Percentiles rank a stretch among this genome's conserved stretches.
These are phyloP conservation scores for Talaromyces verruculosus DNA, from an alignment of 2,329 filamentous ascomycete genomes.

Conservation along the genomic window DNA sequence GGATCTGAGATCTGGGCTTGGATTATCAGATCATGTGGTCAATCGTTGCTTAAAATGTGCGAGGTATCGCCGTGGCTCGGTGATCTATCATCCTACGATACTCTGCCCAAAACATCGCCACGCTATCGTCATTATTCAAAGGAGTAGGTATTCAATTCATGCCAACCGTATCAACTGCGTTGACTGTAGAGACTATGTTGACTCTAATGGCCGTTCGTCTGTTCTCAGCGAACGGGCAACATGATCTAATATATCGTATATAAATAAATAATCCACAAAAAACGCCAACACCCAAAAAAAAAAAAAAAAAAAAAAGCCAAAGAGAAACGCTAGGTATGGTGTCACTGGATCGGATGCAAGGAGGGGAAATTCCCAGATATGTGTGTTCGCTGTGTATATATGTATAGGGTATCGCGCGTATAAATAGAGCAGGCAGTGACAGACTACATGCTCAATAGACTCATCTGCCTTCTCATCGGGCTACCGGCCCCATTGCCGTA, in stretches of 20 bases:
- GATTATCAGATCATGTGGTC: not conserved
- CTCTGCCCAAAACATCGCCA: not conserved
- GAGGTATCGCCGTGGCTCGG: slow-evolving; percentile 10
- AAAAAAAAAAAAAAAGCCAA: not conserved
- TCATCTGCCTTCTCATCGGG: slow-evolving; percentile 71
- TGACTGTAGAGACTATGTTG: slow-evolving; percentile 1
- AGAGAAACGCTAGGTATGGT: not conserved
- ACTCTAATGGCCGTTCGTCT: not conserved
- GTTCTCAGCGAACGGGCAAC: not conserved
- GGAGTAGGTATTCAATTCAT: not conserved
- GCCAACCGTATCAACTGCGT: slow-evolving; percentile 2
- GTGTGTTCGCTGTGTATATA: not conserved
- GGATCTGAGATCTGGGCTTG: not conserved
- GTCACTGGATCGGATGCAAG: not conserved
- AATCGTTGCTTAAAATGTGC: not conserved
- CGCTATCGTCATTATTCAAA: not conserved
- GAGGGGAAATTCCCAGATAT: not conserved
- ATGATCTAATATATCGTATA: not conserved
- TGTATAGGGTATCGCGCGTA: not conserved
- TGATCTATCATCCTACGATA: not conserved
- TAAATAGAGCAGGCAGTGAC: not conserved
- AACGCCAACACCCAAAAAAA: not conserved
- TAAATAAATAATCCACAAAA: not conserved
- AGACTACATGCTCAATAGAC: slow-evolving; percentile 62
- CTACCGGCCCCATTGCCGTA: slow-evolving; percentile 60